Conservation (phyloP, 2,329 filamentous ascomycete species). For the Aspergillus unguis region DNA sequence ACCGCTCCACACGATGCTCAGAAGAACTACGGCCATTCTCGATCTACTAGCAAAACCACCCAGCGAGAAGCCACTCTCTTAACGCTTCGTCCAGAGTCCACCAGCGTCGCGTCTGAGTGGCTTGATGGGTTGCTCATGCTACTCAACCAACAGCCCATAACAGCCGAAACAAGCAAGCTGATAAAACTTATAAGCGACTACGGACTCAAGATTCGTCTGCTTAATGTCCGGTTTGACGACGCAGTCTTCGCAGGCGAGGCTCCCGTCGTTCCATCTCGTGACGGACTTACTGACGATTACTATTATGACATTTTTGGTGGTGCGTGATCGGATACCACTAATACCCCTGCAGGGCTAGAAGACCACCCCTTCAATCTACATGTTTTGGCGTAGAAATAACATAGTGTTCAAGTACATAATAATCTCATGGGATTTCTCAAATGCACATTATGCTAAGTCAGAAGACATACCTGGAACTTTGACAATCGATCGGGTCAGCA, state of each 20-base stretch:
- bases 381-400: neutral
- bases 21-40: constrained; percentile 31
- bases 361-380: no score
- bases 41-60: constrained; percentile 33
- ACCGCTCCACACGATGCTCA: constrained; percentile 30
- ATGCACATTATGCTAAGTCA: no score
- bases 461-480: no score
- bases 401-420: neutral
- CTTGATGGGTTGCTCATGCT: constrained; percentile 93
- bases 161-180: constrained; percentile 89
- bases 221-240: constrained; percentile 89
- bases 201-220: constrained; percentile 82
- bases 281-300: constrained; percentile 87
- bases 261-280: constrained; percentile 73
- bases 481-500: no score
- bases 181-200: constrained; percentile 84
- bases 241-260: constrained; percentile 65
- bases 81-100: constrained; percentile 75
- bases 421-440: neutral
- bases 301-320: constrained; percentile 72
- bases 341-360: neutral
- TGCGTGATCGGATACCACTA: neutral
- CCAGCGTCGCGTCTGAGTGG: constrained; percentile 90
- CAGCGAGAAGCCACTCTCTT: constrained; percentile 70
- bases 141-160: constrained; percentile 91